Conservation (phyloP, 1,284 basidiomycete genomes). For the Naganishia sp. region DNA sequence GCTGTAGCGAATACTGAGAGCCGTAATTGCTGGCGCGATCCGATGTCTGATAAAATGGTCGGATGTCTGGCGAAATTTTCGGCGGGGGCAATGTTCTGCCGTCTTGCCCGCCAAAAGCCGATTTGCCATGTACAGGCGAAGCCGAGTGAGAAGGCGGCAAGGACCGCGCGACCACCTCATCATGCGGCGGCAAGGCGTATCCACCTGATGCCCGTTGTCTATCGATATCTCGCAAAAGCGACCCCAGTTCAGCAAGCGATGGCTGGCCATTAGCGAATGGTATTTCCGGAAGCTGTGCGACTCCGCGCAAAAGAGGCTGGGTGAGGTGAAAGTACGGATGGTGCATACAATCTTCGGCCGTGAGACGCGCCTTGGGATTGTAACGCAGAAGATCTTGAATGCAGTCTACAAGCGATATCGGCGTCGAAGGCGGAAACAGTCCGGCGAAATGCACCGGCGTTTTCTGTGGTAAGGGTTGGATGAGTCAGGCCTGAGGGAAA, state of each 20-base stretch:
- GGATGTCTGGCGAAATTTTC: constrained; percentile 29
- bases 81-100: constrained; percentile 50
- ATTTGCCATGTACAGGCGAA: constrained; percentile 33
- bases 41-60: constrained; percentile 22
- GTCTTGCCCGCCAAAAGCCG: constrained; percentile 49
- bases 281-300: constrained; percentile 62
- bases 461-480: constrained; percentile 57
- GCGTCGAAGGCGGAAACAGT: constrained; percentile 77
- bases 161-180: constrained; percentile 59
- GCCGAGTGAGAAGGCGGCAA: constrained; percentile 66
- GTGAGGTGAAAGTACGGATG: constrained; percentile 80
- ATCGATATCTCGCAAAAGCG: constrained; percentile 24
- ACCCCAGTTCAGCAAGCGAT: constrained; percentile 35
- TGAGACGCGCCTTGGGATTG: constrained; percentile 82
- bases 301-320: constrained; percentile 57
- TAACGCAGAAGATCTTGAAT: constrained; percentile 90
- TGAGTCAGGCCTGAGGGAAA: neutral
- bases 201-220: constrained; percentile 29
- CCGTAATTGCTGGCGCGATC: constrained; percentile 20
- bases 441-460: constrained; percentile 72
- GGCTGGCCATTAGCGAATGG: constrained; percentile 51
- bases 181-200: constrained; percentile 30
- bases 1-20: constrained; percentile 14
- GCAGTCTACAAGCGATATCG: constrained; percentile 81
- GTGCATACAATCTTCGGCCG: constrained; percentile 79